Evolutionary conservation across 192 early-diverging fungal genomes (phyloP), one percentile per base, ranked within the genome.

Genomic region (Thoreauomyces humboldtii): DNA sequence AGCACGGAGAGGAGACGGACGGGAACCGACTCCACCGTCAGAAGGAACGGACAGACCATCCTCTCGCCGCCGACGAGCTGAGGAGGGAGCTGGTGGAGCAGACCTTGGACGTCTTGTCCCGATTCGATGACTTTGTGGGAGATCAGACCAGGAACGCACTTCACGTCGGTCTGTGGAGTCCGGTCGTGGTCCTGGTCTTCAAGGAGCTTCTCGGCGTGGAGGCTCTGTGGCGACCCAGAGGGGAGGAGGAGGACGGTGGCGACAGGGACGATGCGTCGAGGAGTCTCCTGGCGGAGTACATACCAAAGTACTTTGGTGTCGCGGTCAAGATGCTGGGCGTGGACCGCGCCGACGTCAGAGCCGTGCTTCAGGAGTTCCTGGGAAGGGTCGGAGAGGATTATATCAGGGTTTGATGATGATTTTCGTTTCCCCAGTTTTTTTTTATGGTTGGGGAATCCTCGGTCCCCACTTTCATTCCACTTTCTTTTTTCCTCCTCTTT

Each of bases 121-220:
- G 81, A 7, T 78, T 66, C 53, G 72, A 62, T 5, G 76, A 69
- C 14, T 71, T 78, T 37, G 43, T 83, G 14, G 37, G 42, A n/a
- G 72, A 76, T 42, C 73, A 61, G 33, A 62, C 69, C 27, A 50
- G 78, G 50, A 79, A 79, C 57, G 62, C 47, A 36, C 54, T 71
- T 4, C 77, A 83, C 58, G 67, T 83, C 58, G 75, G 62, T 14
- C 56, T 79, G 33, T 83, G 81, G 81, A 71, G 79, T 38, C 79
- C 81, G 28, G 77, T 83, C 7, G 73, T 83, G 9, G 76, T 81
- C 6, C 15, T 76, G n/a, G 61, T 79, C 12, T 76, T 75, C 47
- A 19, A 62, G n/a, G 81, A 83, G 42, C 62, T 83, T 19, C 34
- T 71, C 27, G 52, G 19, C 14, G 65, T 78, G 73, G 78, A 83